Conservation (phyloP, 2,329 filamentous ascomycete genomes). For the Ophiosphaerella herpotricha region DNA sequence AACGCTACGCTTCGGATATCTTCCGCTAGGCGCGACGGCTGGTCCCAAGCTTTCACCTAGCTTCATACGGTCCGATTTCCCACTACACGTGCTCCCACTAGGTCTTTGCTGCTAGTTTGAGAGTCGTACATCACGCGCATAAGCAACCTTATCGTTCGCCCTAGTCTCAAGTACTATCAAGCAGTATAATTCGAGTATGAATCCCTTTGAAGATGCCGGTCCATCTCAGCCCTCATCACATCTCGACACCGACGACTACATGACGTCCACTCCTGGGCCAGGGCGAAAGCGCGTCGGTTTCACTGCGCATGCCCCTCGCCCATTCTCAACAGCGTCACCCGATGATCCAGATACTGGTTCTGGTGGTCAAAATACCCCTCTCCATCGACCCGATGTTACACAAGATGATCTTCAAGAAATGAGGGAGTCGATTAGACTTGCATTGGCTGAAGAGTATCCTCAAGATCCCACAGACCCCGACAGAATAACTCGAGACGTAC, state of each 20-base stretch:
- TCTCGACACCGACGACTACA: conserved; percentile 27
- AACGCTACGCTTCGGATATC: conserved; percentile 18
- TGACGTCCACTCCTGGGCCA: conserved; percentile 31
- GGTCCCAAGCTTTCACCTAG: conserved; percentile 15
- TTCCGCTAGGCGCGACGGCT: conserved; percentile 21
- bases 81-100: conserved; percentile 20
- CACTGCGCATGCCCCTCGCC: conserved; percentile 25
- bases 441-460: conserved; percentile 37
- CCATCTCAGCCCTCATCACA: conserved; percentile 20
- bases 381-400: conserved; percentile 38
- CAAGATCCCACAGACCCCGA: conserved; percentile 19
- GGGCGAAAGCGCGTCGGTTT: conserved; percentile 44
- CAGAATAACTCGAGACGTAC: conserved; percentile 25
- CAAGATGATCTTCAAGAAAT: conserved; percentile 40
- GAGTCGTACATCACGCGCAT: conserved; percentile 9
- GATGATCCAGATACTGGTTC: conserved; percentile 31
- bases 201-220: conserved; percentile 26
- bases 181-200: conserved; percentile 32
- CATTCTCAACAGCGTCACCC: conserved; percentile 22
- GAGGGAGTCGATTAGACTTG: conserved; percentile 41
- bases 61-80: conserved; percentile 12
- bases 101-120: conserved; percentile 18
- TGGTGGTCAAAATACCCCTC: conserved; percentile 33
- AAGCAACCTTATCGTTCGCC: not conserved
- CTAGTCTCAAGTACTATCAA: not conserved